These are phyloP conservation scores for Psilocybe azurescens DNA, from an alignment of 768 basidiomycete genomes.

Conservation along the genomic window DNA sequence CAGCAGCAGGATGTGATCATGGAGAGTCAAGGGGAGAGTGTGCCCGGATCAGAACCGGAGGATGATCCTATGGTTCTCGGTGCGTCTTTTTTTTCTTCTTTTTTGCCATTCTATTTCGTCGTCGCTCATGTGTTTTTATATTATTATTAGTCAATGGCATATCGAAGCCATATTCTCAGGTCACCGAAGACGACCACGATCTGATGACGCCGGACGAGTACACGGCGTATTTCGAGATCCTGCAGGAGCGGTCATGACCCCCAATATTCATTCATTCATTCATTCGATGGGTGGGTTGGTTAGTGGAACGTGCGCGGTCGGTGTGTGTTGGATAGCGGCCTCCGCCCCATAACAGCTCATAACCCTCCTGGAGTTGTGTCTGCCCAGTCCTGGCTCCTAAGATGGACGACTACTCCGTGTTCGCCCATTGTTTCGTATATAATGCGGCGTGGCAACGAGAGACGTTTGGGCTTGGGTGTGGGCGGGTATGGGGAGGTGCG, in stretches of 20 bases:
- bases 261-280: neutral
- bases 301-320: too few species aligned
- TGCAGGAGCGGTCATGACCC: constrained; percentile 50
- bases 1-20: constrained; percentile 26
- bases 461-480: too few species aligned
- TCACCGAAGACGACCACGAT: constrained; percentile 93
- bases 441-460: too few species aligned
- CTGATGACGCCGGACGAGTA: constrained; percentile 95
- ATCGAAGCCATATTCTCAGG: constrained; percentile 72
- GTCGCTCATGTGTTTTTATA: constrained; percentile 4
- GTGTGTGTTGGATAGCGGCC: too few species aligned
- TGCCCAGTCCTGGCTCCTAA: neutral
- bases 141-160: constrained; percentile 74
- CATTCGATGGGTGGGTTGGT: too few species aligned
- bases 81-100: constrained; percentile 41
- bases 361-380: too few species aligned
- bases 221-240: constrained; percentile 76
- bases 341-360: too few species aligned
- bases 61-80: constrained; percentile 78
- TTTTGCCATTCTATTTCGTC: neutral
- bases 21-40: constrained; percentile 26
- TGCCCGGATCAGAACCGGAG: constrained; percentile 22
- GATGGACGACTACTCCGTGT: too few species aligned
- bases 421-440: neutral
- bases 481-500: too few species aligned